These are phyloP conservation scores for Tubosaeta sp. DNA, from an alignment of 768 basidiomycete genomes.

Conservation along the genomic window DNA sequence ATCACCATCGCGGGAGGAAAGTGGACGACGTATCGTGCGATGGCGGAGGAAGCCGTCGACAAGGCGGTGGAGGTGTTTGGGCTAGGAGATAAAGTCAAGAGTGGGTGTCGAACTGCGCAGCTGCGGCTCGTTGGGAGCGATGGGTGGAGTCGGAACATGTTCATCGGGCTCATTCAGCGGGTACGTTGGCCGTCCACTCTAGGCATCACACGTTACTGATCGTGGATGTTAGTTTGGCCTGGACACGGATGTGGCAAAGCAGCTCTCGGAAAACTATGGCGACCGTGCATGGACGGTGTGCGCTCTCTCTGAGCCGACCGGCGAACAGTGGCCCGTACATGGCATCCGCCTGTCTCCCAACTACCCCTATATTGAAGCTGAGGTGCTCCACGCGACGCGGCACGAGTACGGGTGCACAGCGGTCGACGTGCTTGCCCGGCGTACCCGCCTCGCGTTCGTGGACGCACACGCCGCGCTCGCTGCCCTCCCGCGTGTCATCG, in stretches of 20 bases:
- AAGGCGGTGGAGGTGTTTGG: slow-evolving; percentile 76
- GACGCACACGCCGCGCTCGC: slow-evolving; percentile 83
- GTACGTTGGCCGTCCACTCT: slow-evolving; percentile 36
- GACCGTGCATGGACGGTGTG: slow-evolving; percentile 96
- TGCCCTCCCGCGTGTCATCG: slow-evolving; percentile 81
- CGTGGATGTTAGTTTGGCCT: slow-evolving; percentile 64
- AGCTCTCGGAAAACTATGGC: slow-evolving; percentile 91
- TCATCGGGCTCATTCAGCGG: slow-evolving; percentile 90
- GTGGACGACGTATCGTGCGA: slow-evolving; percentile 96
- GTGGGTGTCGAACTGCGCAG: slow-evolving; percentile 72
- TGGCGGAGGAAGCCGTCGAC: slow-evolving; percentile 95
- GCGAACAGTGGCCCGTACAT: slow-evolving; percentile 80
- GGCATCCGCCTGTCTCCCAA: slow-evolving; percentile 65
- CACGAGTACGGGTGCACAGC: slow-evolving; percentile 94
- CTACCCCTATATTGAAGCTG: slow-evolving; percentile 91
- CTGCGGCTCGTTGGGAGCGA: slow-evolving; percentile 88
- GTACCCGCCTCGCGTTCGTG: slow-evolving; percentile 91
- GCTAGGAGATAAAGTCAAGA: slow-evolving; percentile 50
- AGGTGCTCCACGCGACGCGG: slow-evolving; percentile 82
- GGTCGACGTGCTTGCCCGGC: slow-evolving; percentile 87
- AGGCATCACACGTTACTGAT: neutral
- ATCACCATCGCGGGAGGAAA: slow-evolving; percentile 96
- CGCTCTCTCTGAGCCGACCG: slow-evolving; percentile 72
- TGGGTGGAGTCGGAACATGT: slow-evolving; percentile 95
- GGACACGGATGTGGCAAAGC: slow-evolving; percentile 88